Conservation (phyloP, 345 rosid genomes). For the Erucastrum elatum region DNA sequence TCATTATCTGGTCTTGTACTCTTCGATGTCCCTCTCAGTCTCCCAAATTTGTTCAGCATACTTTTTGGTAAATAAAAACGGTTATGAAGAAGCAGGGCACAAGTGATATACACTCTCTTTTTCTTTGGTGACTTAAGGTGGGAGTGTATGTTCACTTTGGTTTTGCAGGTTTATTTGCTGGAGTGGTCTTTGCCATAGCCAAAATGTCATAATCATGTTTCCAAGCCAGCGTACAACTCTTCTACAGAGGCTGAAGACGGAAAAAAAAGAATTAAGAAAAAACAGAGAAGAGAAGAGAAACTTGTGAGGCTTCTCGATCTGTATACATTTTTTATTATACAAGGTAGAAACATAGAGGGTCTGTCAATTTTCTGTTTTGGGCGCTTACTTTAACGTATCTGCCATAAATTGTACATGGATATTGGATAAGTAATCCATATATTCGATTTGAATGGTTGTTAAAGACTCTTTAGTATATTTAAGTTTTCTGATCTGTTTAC, state of each 20-base stretch:
- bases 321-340: background rate
- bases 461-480: no score
- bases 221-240: slow-evolving; percentile 1
- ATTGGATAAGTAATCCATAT: background rate
- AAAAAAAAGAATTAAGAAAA: no score
- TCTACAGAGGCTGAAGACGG: background rate
- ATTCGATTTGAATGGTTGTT: background rate
- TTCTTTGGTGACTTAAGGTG: background rate
- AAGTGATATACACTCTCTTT: background rate
- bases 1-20: slow-evolving; percentile 69
- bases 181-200: slow-evolving; percentile 78
- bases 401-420: background rate
- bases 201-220: slow-evolving; percentile 65
- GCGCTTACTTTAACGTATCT: background rate
- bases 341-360: background rate
- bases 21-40: slow-evolving; percentile 81
- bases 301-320: no score
- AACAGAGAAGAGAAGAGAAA: no score
- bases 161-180: slow-evolving; percentile 79
- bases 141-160: background rate
- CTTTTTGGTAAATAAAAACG: slow-evolving; percentile 63
- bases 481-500: no score
- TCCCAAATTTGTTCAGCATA: slow-evolving; percentile 76
- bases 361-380: background rate
- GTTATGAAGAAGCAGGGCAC: background rate